Evolutionary conservation across 163 green algal species (phyloP).

Genomic region (Picocystis sp.): DNA sequence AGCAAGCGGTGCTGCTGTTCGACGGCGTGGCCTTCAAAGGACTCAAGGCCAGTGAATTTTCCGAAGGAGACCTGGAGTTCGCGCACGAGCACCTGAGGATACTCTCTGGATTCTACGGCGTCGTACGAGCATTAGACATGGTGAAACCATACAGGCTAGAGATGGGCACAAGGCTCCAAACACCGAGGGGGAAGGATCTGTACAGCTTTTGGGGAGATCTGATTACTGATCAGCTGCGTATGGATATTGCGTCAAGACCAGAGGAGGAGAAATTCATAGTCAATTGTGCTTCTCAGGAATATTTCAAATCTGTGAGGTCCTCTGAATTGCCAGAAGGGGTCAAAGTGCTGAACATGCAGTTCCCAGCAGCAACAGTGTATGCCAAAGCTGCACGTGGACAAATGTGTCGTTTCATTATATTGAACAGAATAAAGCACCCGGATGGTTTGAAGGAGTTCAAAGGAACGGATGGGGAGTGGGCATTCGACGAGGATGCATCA

Average conservation of each 20-base stretch:
- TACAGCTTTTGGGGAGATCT: slow-evolving; percentile 24
- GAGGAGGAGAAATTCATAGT: slow-evolving; percentile 13
- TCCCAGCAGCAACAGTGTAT: slow-evolving; percentile 7
- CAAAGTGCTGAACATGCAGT: slow-evolving; percentile 7
- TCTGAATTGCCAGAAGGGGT: background rate
- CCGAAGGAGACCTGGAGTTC: slow-evolving; percentile 7
- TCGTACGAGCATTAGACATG: slow-evolving; percentile 24
- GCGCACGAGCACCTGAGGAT: slow-evolving; percentile 18
- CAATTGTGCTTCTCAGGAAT: slow-evolving; percentile 19
- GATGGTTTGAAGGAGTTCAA: background rate
- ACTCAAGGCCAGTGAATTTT: background rate
- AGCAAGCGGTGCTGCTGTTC: slow-evolving; percentile 9
- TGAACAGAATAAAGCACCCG: background rate
- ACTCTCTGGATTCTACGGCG: slow-evolving; percentile 25
- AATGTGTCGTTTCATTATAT: slow-evolving; percentile 11
- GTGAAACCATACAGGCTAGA: slow-evolving; percentile 30
- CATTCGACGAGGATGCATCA: slow-evolving; percentile 1
- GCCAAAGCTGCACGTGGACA: slow-evolving; percentile 14
- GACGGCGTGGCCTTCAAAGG: slow-evolving; percentile 12
- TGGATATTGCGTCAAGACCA: slow-evolving; percentile 6
- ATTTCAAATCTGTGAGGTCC: slow-evolving; percentile 11
- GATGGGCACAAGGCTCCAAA: slow-evolving; percentile 12
- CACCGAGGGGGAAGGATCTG: slow-evolving; percentile 11
- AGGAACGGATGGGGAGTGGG: background rate
- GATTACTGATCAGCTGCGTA: slow-evolving; percentile 9